Percentiles rank a stretch among this genome's conserved stretches.
Evolutionary conservation across 805 yeast genomes (phyloP).

Genomic region (Candida sonorensis): DNA sequence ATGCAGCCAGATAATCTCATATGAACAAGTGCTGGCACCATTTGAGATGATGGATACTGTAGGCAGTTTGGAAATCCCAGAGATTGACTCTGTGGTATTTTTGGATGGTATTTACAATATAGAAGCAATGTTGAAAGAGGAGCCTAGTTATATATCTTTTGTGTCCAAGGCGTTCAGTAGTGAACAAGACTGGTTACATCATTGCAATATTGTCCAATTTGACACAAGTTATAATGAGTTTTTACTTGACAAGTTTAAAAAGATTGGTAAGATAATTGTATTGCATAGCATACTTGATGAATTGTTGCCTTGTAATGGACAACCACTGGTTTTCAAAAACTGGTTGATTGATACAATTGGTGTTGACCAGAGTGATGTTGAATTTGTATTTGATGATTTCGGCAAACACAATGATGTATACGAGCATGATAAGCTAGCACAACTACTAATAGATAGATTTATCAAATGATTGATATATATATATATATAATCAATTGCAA

Average conservation of each 20-base stretch:
- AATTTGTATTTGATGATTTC: conserved; percentile 29
- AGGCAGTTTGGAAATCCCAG: too few species aligned
- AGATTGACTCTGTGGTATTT: conserved; percentile 27
- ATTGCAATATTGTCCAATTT: conserved; percentile 13
- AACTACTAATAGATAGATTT: conserved; percentile 6
- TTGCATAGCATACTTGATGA: conserved; percentile 67
- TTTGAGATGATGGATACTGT: too few species aligned
- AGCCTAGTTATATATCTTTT: conserved; percentile 51
- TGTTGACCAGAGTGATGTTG: conserved; percentile 8
- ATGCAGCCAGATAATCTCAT: conserved; percentile 44
- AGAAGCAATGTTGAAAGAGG: conserved; percentile 44
- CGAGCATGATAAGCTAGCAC: conserved; percentile 29
- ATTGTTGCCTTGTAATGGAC: conserved; percentile 41
- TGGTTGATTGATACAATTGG: conserved; percentile 24
- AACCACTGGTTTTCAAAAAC: conserved; percentile 34
- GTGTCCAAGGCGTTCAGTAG: conserved; percentile 49
- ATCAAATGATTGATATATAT: not conserved
- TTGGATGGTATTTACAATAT: conserved; percentile 71
- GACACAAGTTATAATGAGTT: conserved; percentile 1
- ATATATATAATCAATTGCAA: too few species aligned
- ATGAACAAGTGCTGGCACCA: too few species aligned
- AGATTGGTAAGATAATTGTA: conserved; percentile 26
- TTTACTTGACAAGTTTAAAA: conserved; percentile 4
- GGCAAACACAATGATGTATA: conserved; percentile 69
- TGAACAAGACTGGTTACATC: conserved; percentile 9